Conservation (phyloP, 2,329 filamentous ascomycete genomes). For the Pseudogymnoascus verrucosus region DNA sequence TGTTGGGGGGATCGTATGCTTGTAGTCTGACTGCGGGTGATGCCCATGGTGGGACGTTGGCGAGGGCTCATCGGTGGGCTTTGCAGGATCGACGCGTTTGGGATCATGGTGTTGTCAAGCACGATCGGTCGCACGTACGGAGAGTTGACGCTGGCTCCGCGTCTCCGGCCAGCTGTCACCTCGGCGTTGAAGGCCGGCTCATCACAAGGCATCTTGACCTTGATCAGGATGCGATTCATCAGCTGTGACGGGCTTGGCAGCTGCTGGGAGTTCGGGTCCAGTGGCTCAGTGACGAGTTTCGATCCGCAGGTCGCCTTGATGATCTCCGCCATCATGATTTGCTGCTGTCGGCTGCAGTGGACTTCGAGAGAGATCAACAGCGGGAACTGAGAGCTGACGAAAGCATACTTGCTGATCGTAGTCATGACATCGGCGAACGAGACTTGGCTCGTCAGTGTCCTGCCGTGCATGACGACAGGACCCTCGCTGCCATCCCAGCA, state of each 20-base stretch:
- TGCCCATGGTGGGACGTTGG: constrained; percentile 15
- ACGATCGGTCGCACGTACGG: constrained; percentile 58
- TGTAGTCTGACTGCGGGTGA: constrained; percentile 18
- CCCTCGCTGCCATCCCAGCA: constrained; percentile 93
- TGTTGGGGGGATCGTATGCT: constrained; percentile 12
- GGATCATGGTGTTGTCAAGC: constrained; percentile 48
- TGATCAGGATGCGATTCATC: constrained; percentile 77
- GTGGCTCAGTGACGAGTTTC: constrained; percentile 67
- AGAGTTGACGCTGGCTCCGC: constrained; percentile 69
- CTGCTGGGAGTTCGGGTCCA: constrained; percentile 58
- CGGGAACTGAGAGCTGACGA: constrained; percentile 77
- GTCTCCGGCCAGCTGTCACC: constrained; percentile 40
- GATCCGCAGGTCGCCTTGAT: constrained; percentile 78
- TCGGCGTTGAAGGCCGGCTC: constrained; percentile 36
- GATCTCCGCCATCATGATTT: constrained; percentile 79
- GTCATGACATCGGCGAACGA: constrained; percentile 87
- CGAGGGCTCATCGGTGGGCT: constrained; percentile 45
- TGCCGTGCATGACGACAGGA: constrained; percentile 84
- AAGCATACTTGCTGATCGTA: constrained; percentile 91
- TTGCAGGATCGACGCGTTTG: constrained; percentile 43
- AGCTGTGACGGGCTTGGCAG: constrained; percentile 83
- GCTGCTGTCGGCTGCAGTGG: constrained; percentile 78
- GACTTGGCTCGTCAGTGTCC: constrained; percentile 80
- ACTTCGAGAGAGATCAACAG: constrained; percentile 94
- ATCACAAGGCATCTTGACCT: constrained; percentile 70